Conservation (phyloP, 169 alveolate species). For the Plasmodium sp. region DNA sequence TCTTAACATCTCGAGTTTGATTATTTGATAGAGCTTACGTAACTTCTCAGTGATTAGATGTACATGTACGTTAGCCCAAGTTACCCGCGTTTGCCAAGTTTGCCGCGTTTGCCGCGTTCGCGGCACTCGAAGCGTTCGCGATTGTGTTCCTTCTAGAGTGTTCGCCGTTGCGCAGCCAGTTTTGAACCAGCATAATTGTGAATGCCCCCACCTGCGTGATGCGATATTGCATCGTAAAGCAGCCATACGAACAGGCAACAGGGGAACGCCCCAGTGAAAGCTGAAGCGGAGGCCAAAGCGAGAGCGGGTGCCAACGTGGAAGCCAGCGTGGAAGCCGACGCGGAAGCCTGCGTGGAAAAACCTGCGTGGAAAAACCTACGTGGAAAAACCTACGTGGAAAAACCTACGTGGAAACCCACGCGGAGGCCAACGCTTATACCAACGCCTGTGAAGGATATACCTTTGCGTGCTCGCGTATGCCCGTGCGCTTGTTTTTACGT, state of each 20-base stretch:
- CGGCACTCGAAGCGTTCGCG: not conserved
- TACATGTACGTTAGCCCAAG: not conserved
- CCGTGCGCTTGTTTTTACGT: not conserved
- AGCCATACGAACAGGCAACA: not conserved
- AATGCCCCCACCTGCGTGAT: not conserved
- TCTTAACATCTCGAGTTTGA: not conserved
- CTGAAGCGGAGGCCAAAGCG: not conserved
- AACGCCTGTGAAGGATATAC: not conserved
- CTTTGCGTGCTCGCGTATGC: not conserved
- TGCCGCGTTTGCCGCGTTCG: not conserved
- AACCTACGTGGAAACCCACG: too few relatives aligned
- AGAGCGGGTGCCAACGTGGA: not conserved
- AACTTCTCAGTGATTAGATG: not conserved
- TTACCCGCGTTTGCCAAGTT: not conserved
- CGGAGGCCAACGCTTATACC: not conserved
- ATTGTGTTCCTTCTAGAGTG: not conserved
- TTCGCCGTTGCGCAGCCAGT: not conserved
- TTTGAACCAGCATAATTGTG: not conserved
- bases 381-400: too few relatives aligned
- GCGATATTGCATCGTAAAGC: not conserved
- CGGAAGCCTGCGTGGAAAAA: too few relatives aligned
- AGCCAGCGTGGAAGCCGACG: not conserved
- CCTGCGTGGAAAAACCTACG: not conserved
- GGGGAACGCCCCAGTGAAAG: not conserved
- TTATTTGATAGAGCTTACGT: conserved; percentile 2